Conservation (phyloP, 169 alveolate genomes). For the Plasmodium knowlesi region DNA sequence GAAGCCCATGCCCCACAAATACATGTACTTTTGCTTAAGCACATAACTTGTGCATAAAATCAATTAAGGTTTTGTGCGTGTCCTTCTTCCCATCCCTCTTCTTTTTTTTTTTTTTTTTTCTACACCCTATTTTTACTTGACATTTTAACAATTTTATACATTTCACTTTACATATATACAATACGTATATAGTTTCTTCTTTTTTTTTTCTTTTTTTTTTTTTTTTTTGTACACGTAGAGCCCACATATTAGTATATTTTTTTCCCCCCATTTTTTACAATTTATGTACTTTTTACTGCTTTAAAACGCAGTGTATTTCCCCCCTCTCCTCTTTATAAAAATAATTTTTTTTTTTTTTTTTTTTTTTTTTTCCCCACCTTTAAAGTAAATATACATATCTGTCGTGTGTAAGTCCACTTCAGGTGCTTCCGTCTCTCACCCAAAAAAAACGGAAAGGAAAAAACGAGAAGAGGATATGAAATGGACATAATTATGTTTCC, state of each 20-base stretch:
- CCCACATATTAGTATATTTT: not conserved
- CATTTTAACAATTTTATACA: not conserved
- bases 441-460: not conserved
- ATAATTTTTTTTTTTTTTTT: not conserved
- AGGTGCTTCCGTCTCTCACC: not conserved
- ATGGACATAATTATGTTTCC: not conserved
- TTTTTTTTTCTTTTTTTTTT: not conserved
- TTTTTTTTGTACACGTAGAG: not conserved
- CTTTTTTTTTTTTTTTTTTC: not conserved
- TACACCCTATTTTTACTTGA: not conserved
- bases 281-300: not conserved
- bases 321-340: slow-evolving; percentile 4
- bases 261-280: not conserved
- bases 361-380: not conserved
- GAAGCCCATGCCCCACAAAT: not conserved
- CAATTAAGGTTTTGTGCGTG: not conserved
- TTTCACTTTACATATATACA: not conserved
- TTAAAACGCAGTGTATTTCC: slow-evolving; percentile 13
- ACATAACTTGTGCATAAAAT: not conserved
- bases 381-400: not conserved
- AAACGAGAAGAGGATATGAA: not conserved
- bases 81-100: not conserved
- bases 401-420: not conserved
- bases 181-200: no score
- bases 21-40: not conserved